These are phyloP conservation scores for Vigna mungo DNA, from an alignment of 306 rosid species.

Conservation along the genomic window DNA sequence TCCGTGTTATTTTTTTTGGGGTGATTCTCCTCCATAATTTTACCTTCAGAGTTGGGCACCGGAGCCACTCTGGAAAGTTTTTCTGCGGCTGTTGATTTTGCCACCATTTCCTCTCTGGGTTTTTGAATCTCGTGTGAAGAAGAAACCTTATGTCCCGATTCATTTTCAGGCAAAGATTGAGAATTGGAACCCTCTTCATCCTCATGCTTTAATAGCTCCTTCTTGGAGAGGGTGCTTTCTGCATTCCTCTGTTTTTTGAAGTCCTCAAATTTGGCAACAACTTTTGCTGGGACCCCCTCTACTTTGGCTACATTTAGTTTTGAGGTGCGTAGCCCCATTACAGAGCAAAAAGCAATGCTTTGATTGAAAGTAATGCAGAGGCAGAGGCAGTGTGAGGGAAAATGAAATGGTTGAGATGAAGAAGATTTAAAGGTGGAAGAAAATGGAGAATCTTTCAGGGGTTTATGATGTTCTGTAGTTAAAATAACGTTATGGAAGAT, in stretches of 20 bases:
- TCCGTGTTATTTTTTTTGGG: not conserved
- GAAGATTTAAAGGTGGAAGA: not conserved
- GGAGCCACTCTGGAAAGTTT: slow-evolving; percentile 47
- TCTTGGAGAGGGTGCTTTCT: slow-evolving; percentile 52
- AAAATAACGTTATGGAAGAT: slow-evolving; percentile 19
- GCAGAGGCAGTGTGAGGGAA: not conserved
- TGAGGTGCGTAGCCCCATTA: slow-evolving; percentile 73
- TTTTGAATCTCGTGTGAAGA: slow-evolving; percentile 16
- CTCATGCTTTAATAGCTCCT: slow-evolving; percentile 50
- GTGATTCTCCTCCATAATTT: not conserved
- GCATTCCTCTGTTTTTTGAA: slow-evolving; percentile 37
- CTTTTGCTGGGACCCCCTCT: slow-evolving; percentile 45
- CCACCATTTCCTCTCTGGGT: slow-evolving; percentile 12
- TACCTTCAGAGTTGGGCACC: not conserved
- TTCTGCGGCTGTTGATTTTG: not conserved
- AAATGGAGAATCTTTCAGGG: slow-evolving; percentile 19
- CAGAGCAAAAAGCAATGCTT: not conserved
- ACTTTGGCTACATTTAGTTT: slow-evolving; percentile 48
- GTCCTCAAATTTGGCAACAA: slow-evolving; percentile 44
- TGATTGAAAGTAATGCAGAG: slow-evolving; percentile 11
- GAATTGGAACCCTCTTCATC: slow-evolving; percentile 41
- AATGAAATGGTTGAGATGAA: not conserved
- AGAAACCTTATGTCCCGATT: slow-evolving; percentile 1
- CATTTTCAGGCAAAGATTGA: slow-evolving; percentile 23
- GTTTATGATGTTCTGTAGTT: slow-evolving; percentile 18